Conservation (phyloP, 2,329 filamentous ascomycete genomes). For the Elsinoe ampelina region DNA sequence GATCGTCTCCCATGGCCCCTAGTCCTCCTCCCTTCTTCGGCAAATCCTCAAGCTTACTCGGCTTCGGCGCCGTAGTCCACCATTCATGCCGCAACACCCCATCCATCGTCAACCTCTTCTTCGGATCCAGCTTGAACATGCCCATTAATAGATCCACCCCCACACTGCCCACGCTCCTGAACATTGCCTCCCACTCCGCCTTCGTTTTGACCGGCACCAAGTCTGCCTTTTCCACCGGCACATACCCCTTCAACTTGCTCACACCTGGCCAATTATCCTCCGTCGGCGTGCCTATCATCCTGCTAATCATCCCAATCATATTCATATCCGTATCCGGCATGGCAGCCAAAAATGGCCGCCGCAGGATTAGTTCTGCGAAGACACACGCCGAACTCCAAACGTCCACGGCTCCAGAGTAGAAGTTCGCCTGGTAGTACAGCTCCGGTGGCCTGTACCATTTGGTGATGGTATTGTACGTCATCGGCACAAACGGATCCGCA, state of each 20-base stretch:
- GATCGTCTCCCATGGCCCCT: constrained; percentile 70
- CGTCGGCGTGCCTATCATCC: constrained; percentile 78
- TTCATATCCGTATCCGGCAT: constrained; percentile 77
- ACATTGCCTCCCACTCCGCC: constrained; percentile 65
- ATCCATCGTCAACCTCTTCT: constrained; percentile 66
- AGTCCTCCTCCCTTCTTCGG: constrained; percentile 66
- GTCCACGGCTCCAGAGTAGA: constrained; percentile 86
- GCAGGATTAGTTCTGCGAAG: constrained; percentile 80
- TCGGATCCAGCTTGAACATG: constrained; percentile 79
- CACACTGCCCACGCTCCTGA: constrained; percentile 68
- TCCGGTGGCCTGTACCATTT: constrained; percentile 95
- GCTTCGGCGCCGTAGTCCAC: constrained; percentile 76
- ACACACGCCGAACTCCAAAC: constrained; percentile 91
- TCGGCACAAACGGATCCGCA: constrained; percentile 71
- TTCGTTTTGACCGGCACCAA: constrained; percentile 50
- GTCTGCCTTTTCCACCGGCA: constrained; percentile 54
- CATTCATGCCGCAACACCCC: constrained; percentile 74
- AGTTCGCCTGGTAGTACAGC: constrained; percentile 78
- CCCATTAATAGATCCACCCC: constrained; percentile 83
- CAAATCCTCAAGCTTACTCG: constrained; percentile 71
- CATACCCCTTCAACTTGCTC: constrained; percentile 66
- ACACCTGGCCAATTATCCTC: constrained; percentile 97
- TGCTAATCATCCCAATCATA: constrained; percentile 75
- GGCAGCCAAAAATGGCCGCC: constrained; percentile 61
- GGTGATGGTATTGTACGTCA: constrained; percentile 94